Conservation (phyloP, 2,329 filamentous ascomycete genomes). For the Harringtonia aguacate region DNA sequence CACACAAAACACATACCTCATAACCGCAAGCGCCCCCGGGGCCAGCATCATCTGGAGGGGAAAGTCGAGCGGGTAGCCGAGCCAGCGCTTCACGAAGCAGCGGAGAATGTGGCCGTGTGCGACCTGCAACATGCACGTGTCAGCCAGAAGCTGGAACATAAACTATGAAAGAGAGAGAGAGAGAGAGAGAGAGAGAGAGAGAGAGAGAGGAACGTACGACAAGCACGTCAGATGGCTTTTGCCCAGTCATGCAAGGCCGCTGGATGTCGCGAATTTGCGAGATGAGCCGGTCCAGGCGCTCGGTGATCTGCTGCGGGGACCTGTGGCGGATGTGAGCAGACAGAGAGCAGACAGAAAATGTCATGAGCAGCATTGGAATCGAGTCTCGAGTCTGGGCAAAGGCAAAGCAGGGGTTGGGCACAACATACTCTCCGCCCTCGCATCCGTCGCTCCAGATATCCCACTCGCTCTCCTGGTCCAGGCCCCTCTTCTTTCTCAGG, state of each 20-base stretch:
- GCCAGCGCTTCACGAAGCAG: constrained; percentile 34
- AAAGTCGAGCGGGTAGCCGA: constrained; percentile 28
- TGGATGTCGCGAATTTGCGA: constrained; percentile 27
- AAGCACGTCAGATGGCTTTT: constrained; percentile 24
- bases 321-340: constrained; percentile 9
- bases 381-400: not conserved
- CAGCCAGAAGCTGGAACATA: too few relatives aligned
- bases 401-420: too few relatives aligned
- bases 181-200: too few relatives aligned
- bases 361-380: constrained; percentile 1
- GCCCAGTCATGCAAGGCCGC: constrained; percentile 25
- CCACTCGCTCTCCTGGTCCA: constrained; percentile 38
- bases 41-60: constrained; percentile 30
- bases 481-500: constrained; percentile 31
- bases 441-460: constrained; percentile 50
- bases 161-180: too few relatives aligned
- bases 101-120: constrained; percentile 34
- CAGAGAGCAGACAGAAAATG: too few relatives aligned
- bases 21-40: constrained; percentile 28
- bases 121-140: constrained; percentile 17
- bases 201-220: constrained; percentile 17
- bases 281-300: constrained; percentile 30
- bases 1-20: constrained; percentile 23
- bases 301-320: constrained; percentile 23
- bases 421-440: constrained; percentile 39